phyloP scores from a whole-genome alignment of 2,329 filamentous ascomycete genomes.

The Alternaria tenuissima region DNA sequence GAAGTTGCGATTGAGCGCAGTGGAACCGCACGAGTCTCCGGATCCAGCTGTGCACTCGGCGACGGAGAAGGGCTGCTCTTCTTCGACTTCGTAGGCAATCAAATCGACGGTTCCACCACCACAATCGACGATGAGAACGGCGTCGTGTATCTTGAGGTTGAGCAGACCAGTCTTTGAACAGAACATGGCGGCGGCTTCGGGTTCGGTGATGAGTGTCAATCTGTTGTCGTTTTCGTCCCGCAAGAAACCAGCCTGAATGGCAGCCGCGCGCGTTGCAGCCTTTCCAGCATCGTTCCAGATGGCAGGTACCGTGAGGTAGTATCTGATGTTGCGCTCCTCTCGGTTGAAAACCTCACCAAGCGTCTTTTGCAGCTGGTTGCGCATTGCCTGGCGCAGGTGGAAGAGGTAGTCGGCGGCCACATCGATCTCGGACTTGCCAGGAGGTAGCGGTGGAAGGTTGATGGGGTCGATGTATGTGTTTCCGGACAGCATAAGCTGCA shows the following conservation, averaged over 20 bases:
- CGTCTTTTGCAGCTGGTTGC: slow-evolving; percentile 93
- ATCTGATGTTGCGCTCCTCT: slow-evolving; percentile 97
- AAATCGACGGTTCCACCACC: slow-evolving; percentile 98
- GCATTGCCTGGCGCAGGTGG: slow-evolving; percentile 96
- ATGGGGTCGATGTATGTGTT: slow-evolving; percentile 99
- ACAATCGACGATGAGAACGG: slow-evolving; percentile 97
- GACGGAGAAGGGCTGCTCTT: slow-evolving; percentile 95
- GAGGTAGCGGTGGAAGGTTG: slow-evolving; percentile 95
- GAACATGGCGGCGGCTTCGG: slow-evolving; percentile 96
- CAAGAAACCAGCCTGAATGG: slow-evolving; percentile 95
- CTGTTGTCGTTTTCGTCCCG: slow-evolving; percentile 98
- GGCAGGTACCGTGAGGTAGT: slow-evolving; percentile 97
- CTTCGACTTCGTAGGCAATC: slow-evolving; percentile 98
- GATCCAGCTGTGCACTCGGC: slow-evolving; percentile 97
- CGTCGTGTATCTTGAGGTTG: slow-evolving; percentile 97
- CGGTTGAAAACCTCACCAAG: slow-evolving; percentile 97
- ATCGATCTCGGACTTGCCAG: slow-evolving; percentile 98
- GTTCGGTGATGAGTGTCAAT: slow-evolving; percentile 92
- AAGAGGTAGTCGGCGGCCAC: slow-evolving; percentile 99
- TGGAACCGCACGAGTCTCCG: slow-evolving; percentile 98
- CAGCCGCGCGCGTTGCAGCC: slow-evolving; percentile 92
- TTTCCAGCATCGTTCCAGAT: slow-evolving; percentile 99
- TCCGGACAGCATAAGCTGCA: slow-evolving; percentile 97
- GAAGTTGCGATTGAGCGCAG: slow-evolving; percentile 96
- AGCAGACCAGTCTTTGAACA: slow-evolving; percentile 96